phyloP scores from a whole-genome alignment of 2,329 filamentous ascomycete genomes.

The Ophiosphaerella narmari region DNA sequence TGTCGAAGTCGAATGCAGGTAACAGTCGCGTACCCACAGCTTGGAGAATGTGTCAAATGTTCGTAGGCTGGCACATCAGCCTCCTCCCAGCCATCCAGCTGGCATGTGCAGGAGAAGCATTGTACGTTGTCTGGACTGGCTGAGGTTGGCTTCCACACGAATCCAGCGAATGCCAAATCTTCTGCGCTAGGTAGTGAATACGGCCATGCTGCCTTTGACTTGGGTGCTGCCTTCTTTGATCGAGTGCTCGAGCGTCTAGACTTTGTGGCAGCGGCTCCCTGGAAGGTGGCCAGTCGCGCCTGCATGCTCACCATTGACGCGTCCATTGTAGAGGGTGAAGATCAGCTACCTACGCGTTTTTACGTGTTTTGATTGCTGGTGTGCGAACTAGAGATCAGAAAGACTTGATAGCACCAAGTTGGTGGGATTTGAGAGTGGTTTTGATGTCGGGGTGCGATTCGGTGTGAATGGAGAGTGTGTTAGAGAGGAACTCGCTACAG shows the following conservation, averaged over 20 bases:
- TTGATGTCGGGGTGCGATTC: not conserved
- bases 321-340: constrained; percentile 27
- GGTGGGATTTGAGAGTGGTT: not conserved
- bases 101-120: constrained; percentile 85
- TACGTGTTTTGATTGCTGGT: not conserved
- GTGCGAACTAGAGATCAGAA: not conserved
- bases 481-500: constrained; percentile 16
- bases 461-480: constrained; percentile 7
- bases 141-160: constrained; percentile 80
- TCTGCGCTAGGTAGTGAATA: constrained; percentile 69
- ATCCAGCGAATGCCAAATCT: constrained; percentile 86
- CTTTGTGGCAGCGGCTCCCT: constrained; percentile 62
- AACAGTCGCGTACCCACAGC: constrained; percentile 85
- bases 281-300: constrained; percentile 81
- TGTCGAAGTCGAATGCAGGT: constrained; percentile 60
- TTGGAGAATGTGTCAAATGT: constrained; percentile 79
- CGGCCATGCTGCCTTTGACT: constrained; percentile 67
- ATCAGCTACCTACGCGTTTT: not conserved
- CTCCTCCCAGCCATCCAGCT: constrained; percentile 89
- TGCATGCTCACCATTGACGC: constrained; percentile 65
- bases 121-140: constrained; percentile 83
- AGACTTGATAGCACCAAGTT: not conserved
- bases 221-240: constrained; percentile 57
- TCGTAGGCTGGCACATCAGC: constrained; percentile 82
- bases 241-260: constrained; percentile 73